Percentiles rank a stretch among this genome's conserved stretches.
Conservation (phyloP, 768 basidiomycete species). For the Pleurotus eryngii region DNA sequence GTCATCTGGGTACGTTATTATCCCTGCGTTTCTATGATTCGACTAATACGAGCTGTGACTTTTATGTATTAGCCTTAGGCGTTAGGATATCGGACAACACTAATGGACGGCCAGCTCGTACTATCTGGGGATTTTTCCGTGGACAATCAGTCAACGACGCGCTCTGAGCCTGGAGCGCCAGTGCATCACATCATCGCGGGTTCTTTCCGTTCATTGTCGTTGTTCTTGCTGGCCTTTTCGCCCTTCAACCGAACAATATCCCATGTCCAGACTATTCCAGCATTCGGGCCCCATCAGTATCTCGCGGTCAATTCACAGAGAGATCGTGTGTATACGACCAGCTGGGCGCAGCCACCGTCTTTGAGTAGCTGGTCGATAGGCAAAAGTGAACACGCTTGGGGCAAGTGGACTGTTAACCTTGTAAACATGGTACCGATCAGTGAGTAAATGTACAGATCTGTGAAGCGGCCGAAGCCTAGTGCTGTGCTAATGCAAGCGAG, state of each 20-base stretch:
- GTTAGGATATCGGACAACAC: background rate
- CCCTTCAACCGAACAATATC: conserved; percentile 35
- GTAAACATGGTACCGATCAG: conserved; percentile 46
- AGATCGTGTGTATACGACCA: conserved; percentile 42
- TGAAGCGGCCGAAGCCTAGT: background rate
- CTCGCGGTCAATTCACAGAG: conserved; percentile 35
- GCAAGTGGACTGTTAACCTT: conserved; percentile 29
- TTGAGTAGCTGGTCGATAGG: conserved; percentile 45
- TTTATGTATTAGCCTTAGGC: too few relatives aligned
- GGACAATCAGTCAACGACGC: background rate
- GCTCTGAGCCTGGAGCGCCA: background rate
- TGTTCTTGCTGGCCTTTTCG: conserved; percentile 48
- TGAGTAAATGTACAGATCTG: conserved; percentile 17
- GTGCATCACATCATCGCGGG: conserved; percentile 40
- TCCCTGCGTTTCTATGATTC: too few relatives aligned
- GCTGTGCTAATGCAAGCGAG: background rate
- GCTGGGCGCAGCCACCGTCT: conserved; percentile 45
- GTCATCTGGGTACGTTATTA: too few relatives aligned
- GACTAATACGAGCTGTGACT: too few relatives aligned
- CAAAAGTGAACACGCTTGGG: conserved; percentile 8
- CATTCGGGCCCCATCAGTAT: conserved; percentile 52
- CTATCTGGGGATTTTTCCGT: background rate
- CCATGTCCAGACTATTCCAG: conserved; percentile 38
- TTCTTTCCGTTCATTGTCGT: conserved; percentile 49
- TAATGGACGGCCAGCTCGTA: background rate